Evolutionary conservation across 2,329 filamentous ascomycete species (phyloP).

Genomic region (Aspergillus amoenus): DNA sequence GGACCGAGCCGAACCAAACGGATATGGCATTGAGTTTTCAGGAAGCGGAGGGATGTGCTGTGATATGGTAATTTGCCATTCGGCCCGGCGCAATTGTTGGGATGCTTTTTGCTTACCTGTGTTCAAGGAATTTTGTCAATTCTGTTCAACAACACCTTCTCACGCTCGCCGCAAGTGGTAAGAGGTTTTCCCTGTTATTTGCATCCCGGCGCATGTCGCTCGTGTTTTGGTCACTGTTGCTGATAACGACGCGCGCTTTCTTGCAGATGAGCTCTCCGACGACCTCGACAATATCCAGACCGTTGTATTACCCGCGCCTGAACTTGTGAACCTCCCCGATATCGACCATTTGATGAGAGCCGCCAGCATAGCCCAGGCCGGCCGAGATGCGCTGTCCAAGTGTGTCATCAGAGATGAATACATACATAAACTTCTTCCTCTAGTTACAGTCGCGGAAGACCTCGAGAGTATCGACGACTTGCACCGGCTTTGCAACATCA

Average conservation of each 20-base stretch:
- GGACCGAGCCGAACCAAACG: conserved; percentile 86
- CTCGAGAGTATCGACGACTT: conserved; percentile 83
- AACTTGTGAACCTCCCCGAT: conserved; percentile 78
- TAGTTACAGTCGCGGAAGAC: conserved; percentile 87
- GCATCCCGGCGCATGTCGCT: neutral
- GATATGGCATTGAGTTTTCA: conserved; percentile 99
- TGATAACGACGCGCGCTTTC: conserved; percentile 11
- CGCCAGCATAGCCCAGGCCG: conserved; percentile 70
- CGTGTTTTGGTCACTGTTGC: conserved; percentile 25
- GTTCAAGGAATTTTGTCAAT: conserved; percentile 80
- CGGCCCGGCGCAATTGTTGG: conserved; percentile 3
- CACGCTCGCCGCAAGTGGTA: conserved; percentile 62
- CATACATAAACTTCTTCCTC: conserved; percentile 78
- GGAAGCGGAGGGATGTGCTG: conserved; percentile 88
- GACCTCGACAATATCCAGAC: conserved; percentile 73
- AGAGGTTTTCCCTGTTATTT: conserved; percentile 3
- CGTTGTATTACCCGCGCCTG: conserved; percentile 73
- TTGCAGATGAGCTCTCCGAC: conserved; percentile 82
- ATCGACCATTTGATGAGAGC: conserved; percentile 82
- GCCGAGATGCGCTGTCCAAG: conserved; percentile 83
- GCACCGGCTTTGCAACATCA: conserved; percentile 92
- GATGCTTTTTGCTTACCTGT: conserved; percentile 22
- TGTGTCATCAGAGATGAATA: conserved; percentile 84
- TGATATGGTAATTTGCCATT: conserved; percentile 70
- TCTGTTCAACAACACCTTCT: conserved; percentile 76